Conservation (phyloP, 1,284 basidiomycete species). For the Heterobasidion annosum region DNA sequence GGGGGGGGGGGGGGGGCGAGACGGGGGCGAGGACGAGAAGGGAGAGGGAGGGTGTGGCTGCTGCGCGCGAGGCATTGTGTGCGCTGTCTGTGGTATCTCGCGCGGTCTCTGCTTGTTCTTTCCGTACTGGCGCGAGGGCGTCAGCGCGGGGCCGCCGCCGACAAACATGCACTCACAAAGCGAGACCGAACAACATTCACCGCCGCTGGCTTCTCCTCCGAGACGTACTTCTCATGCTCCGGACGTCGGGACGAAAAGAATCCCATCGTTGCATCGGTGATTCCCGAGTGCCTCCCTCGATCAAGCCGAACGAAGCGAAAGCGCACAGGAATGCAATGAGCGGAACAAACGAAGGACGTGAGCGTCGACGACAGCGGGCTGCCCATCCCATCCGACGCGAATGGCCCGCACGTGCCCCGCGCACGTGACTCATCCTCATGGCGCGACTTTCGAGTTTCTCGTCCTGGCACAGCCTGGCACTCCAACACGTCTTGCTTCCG, state of each 20-base stretch:
- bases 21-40: constrained; percentile 11
- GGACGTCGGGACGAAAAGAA: constrained; percentile 32
- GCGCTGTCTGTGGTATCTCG: not conserved
- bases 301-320: not conserved
- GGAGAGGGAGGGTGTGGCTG: constrained; percentile 4
- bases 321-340: not conserved
- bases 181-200: constrained; percentile 63
- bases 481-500: not conserved
- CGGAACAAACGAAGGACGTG: not conserved
- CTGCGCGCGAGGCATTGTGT: not conserved
- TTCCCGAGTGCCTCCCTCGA: not conserved
- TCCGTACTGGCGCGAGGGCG: constrained; percentile 40
- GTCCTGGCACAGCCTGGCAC: too few relatives aligned
- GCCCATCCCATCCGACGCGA: not conserved
- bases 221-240: constrained; percentile 17
- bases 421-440: not conserved
- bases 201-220: constrained; percentile 32
- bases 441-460: not conserved
- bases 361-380: not conserved
- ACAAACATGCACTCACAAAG: constrained; percentile 42
- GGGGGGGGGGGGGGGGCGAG: constrained; percentile 8
- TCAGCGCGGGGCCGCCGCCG: constrained; percentile 8
- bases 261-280: constrained; percentile 20
- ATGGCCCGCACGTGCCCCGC: not conserved
- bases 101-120: constrained; percentile 36